Percentiles rank a stretch among this genome's conserved stretches.
phyloP scores from a whole-genome alignment of 345 rosid genomes.

The Streptanthus diversifolius region DNA sequence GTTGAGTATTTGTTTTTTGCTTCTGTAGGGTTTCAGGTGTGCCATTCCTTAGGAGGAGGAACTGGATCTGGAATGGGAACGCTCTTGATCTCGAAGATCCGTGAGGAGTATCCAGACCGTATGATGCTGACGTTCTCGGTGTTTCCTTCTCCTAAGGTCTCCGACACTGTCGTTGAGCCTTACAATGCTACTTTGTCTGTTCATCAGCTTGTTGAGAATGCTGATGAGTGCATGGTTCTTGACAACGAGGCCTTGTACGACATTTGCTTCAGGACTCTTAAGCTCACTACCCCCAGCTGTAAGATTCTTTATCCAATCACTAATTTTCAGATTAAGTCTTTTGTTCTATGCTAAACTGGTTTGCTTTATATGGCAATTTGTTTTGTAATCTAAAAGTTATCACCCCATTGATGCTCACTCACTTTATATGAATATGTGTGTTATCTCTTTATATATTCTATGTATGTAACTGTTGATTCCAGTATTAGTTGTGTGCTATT shows the following conservation, averaged over 20 bases:
- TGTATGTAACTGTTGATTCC: too few relatives aligned
- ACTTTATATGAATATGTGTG: neutral
- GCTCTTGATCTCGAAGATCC: neutral
- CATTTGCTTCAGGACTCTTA: constrained; percentile 35
- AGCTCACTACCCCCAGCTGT: constrained; percentile 38
- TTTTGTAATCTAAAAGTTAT: too few relatives aligned
- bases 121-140: neutral
- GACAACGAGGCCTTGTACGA: constrained; percentile 14
- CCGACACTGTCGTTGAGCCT: constrained; percentile 3
- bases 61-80: constrained; percentile 5
- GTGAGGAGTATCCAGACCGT: neutral
- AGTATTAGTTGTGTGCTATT: too few relatives aligned
- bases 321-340: too few relatives aligned
- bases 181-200: neutral
- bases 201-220: constrained; percentile 5
- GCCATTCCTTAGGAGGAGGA: constrained; percentile 7
- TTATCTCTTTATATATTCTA: too few relatives aligned
- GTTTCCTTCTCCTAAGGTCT: neutral
- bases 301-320: neutral
- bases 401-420: too few relatives aligned
- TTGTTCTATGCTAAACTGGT: too few relatives aligned
- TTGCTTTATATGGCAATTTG: too few relatives aligned
- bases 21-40: neutral
- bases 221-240: constrained; percentile 10
- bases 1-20: neutral